Evolutionary conservation across 1,139 yeast species (phyloP).

Genomic region (Taphrina confusa): DNA sequence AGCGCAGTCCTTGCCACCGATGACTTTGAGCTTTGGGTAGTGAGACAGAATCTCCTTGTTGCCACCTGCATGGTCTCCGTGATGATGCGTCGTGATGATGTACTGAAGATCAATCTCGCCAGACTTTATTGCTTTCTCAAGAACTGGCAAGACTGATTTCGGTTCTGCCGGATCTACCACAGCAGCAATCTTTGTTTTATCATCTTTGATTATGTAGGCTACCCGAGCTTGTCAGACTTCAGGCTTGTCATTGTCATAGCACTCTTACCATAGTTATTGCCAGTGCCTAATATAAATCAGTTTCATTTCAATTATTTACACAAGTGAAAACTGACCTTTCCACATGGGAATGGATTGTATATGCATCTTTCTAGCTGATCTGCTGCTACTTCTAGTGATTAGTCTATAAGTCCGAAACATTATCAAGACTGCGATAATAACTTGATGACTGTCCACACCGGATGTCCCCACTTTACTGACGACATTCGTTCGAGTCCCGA

Average conservation of each 20-base stretch:
- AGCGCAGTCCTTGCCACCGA: slow-evolving; percentile 83
- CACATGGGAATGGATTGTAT: slow-evolving; percentile 33
- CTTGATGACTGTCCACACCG: background rate
- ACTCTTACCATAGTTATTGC: slow-evolving; percentile 68
- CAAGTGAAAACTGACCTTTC: slow-evolving; percentile 1
- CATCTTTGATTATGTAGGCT: slow-evolving; percentile 71
- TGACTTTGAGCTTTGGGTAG: slow-evolving; percentile 55
- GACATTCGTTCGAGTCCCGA: background rate
- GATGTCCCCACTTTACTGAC: slow-evolving; percentile 1
- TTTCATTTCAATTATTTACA: background rate
- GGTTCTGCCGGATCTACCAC: slow-evolving; percentile 92
- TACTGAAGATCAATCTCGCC: slow-evolving; percentile 58
- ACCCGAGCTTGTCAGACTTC: too few species aligned
- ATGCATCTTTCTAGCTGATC: slow-evolving; percentile 24
- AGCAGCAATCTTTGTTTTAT: slow-evolving; percentile 65
- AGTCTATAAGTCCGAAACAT: too few species aligned
- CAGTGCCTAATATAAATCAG: slow-evolving; percentile 53
- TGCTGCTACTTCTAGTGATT: too few species aligned
- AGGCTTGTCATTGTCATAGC: too few species aligned
- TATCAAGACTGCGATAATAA: too few species aligned
- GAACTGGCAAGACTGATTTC: slow-evolving; percentile 54
- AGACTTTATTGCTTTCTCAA: slow-evolving; percentile 47
- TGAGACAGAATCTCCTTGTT: slow-evolving; percentile 53
- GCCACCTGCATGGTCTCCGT: slow-evolving; percentile 89
- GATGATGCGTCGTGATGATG: slow-evolving; percentile 94